Base-by-base conservation (phyloP, 192 early-diverging fungal genomes). In the Glomus cerebriforme region DNA sequence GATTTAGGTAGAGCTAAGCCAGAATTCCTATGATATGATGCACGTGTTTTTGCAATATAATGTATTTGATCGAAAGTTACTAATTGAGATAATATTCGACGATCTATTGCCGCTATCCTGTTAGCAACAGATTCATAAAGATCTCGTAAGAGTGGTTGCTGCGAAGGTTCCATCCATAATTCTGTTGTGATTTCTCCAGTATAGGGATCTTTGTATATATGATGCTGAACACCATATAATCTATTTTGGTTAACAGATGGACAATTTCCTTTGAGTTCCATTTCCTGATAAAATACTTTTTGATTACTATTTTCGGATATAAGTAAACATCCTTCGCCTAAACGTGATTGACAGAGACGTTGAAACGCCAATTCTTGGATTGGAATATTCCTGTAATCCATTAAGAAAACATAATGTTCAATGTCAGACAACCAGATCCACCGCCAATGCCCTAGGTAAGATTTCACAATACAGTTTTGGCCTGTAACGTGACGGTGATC, bases 41-140 rank as follows among this genome's bases (percentile, higher is more conserved):
- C 62, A 1, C 75, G 70, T 31, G 82, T 79, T 13, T 79, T 84
- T 19, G 85, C 88, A 13, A 89, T 85, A 12, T 83, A 81, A 77
- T 85, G 77, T 10, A 88, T 86, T 19, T 85, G 81, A 81, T 90
- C 89, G 69, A 87, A 90, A 0, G 89, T 89, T 8, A 86, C 83
- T 24, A 90, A 62, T n/a, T 85, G 85, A 10, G 89, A 88, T 22
- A 89, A 64, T 2, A 84, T 35, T 60, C 80, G 76, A 26, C 79
- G 79, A 45, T 90, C 89, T 2, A 79, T 65, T 12, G 80, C 77
- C 19, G 83, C 80, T 7, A 85, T 82, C n/a, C 60, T 34, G 2
- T 73, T 64, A 45, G 77, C 78, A 27, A 73, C 70, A 32, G 73
- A 75, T 7, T 80, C 76, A 66, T 82, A 87, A 32, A 79, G 29